Base-by-base conservation (phyloP, 164 flowering plant species). In the Chimonanthus praecox region DNA sequence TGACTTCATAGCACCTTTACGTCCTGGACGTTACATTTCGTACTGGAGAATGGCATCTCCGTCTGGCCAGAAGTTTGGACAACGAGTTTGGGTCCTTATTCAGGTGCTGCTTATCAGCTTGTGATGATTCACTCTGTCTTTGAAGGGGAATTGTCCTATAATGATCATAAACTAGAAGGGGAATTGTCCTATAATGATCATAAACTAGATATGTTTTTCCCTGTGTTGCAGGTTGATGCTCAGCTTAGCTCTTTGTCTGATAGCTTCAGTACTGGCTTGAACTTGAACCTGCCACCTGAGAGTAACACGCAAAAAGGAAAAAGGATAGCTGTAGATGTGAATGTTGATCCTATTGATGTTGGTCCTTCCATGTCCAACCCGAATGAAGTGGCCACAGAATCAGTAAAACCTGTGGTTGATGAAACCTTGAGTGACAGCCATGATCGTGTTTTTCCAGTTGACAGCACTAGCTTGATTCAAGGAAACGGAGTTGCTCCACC, bases 51-150 rank as follows among this genome's bases (percentile, higher is more conserved):
- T 96, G 95, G 83, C 92, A 67, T 76, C 85, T 3, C 87, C 91
- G 7, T 78, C 90, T 68, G 94, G 97, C 46, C 80, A 80, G 7
- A 83, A 80, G 72, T 92, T 92, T 82, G 98, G 98, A 63, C 95
- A 93, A 75, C 88, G 95, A 46, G 88, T 96, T 70, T 96, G 99
- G 99, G 98, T 89, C 73, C 84, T 85, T 6, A 90, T 96, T 47
- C 86, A 88, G 90, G 99, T 94, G 43, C 44, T 66, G 15, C 3
- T 64, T 4, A 64, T 6, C 46, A 64, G 45, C 44, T 16, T 45
- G 0, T 65, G 16, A 10, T 10, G 9, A 65, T 65, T 10, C 44
- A 65, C 3, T 16, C 43, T 65, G 3, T 44, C 20, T 45, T 33
- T 6, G 48, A 66, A 44, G 46, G 45, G 8, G 33, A 13, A 10